These are phyloP conservation scores for Trichoderma hamatum DNA, from an alignment of 2,329 filamentous ascomycete genomes.

Conservation along the genomic window DNA sequence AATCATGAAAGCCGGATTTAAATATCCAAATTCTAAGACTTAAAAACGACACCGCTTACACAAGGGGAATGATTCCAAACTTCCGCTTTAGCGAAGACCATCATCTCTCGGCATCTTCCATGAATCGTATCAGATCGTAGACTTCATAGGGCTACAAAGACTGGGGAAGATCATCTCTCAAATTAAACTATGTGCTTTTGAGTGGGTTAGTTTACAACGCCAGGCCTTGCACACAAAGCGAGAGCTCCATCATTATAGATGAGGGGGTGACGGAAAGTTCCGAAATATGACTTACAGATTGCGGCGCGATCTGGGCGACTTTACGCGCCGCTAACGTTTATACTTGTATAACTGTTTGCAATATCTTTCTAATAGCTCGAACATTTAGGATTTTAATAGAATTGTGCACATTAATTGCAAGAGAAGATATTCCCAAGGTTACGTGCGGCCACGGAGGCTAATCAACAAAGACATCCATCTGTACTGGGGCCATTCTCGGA, in stretches of 20 bases:
- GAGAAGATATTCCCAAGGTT: not conserved
- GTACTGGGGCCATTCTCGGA: not conserved
- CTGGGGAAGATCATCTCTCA: not conserved
- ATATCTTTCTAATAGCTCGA: not conserved
- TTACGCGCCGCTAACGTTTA: not conserved
- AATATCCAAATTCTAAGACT: not conserved
- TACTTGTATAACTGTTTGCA: not conserved
- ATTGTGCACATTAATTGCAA: not conserved
- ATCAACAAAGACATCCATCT: not conserved
- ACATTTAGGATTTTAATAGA: not conserved
- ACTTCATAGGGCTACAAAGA: not conserved
- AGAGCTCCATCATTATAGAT: not conserved
- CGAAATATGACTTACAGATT: not conserved
- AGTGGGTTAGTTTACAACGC: not conserved
- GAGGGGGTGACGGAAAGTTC: not conserved
- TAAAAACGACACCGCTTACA: not conserved
- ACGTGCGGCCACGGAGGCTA: not conserved
- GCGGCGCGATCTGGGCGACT: not conserved
- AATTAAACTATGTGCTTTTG: not conserved
- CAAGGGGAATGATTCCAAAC: not conserved
- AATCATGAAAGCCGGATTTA: not conserved
- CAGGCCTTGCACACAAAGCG: not conserved
- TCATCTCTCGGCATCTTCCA: not conserved
- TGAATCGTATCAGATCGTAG: not conserved
- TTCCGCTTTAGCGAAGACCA: not conserved